Conservation (phyloP, 352 stramenopile genomes). For the Aphanomyces euteiches region DNA sequence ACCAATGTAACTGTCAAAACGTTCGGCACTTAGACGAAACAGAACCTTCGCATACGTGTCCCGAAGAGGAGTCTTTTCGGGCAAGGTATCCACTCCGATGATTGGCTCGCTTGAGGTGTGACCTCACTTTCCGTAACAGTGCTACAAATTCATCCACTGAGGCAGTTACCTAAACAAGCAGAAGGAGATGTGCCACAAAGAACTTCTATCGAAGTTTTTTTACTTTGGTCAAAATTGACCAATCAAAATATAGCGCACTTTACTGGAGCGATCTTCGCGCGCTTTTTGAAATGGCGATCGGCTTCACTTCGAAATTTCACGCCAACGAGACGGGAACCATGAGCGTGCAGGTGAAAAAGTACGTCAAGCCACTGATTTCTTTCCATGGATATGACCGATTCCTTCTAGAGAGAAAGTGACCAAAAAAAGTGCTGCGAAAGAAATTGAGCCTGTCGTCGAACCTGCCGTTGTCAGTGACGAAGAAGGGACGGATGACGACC, state of each 20-base stretch:
- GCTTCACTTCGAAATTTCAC: not conserved
- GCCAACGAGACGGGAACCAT: not conserved
- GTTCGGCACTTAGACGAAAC: constrained; percentile 4
- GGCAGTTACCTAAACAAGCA: constrained; percentile 2
- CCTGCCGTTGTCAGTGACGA: constrained; percentile 38
- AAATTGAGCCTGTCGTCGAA: constrained; percentile 19
- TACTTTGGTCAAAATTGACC: not conserved
- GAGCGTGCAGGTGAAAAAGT: constrained; percentile 30
- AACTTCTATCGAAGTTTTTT: constrained; percentile 15
- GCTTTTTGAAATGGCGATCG: not conserved
- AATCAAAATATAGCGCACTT: constrained; percentile 18
- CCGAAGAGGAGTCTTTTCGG: not conserved
- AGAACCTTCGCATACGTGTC: not conserved
- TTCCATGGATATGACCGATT: not conserved
- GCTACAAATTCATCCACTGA: not conserved
- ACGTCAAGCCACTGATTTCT: not conserved
- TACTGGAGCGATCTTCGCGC: constrained; percentile 18
- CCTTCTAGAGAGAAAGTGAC: constrained; percentile 27
- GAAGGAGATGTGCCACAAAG: constrained; percentile 6
- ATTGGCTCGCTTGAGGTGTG: not conserved
- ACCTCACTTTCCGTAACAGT: not conserved
- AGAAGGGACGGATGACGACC: constrained; percentile 51
- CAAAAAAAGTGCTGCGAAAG: constrained; percentile 19
- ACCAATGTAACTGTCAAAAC: not conserved
- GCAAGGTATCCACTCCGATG: not conserved